These are phyloP conservation scores for cucumber (Cucumis sativus) DNA, from an alignment of 306 rosid species.

Conservation along the genomic window Cucumber_9930_V3 NC_026661.2:14891001-14891500, in stretches of 20 bases:
- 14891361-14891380: conserved; percentile 56
- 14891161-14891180: conserved; percentile 77
- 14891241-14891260: conserved; percentile 13
- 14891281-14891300: conserved; percentile 38
- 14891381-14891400: not conserved
- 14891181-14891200: conserved; percentile 48
- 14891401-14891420: not conserved
- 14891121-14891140: conserved; percentile 43
- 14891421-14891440: not conserved
- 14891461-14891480: not conserved
- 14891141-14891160: conserved; percentile 52
- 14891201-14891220: conserved; percentile 5
- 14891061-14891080: conserved; percentile 54
- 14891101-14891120: conserved; percentile 48
- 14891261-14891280: conserved; percentile 86
- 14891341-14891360: conserved; percentile 57
- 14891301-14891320: conserved; percentile 14
- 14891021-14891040: not conserved
- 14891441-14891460: not conserved
- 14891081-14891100: conserved; percentile 45
- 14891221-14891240: conserved; percentile 17
- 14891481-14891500: not conserved
- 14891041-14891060: conserved; percentile 5
- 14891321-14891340: conserved; percentile 35
- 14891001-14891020: not conserved